Evolutionary conservation across 768 basidiomycete species (phyloP), one percentile per base, ranked within the genome.

Genomic region (Amanita muscaria): DNA sequence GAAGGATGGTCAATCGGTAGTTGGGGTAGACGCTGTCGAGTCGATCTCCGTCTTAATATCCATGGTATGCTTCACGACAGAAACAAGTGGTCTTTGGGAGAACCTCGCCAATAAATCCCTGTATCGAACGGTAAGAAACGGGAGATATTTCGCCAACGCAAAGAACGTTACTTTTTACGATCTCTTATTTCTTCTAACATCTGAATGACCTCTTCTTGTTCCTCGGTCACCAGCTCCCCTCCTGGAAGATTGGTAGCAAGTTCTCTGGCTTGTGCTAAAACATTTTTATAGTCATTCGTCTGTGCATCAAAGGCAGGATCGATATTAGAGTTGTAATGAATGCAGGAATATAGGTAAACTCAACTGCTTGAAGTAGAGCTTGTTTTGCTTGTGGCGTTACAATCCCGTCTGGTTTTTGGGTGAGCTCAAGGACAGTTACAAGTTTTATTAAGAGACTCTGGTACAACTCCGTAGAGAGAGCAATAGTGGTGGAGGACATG

Each of bases 21-120:
- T 65, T 9, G 83, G 83, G 3, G 83, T 86, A 3, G 83, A 85
- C 21, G 83, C 83, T 46, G 77, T 79, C 11, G 83, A 87, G 55
- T 87, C 83, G 30, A 86, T 60, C 51, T 85, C 83, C 74, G 83
- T 82, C 49, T 67, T 70, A 4, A 53, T 35, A 18, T 68, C 63
- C 10, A 49, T 51, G 2, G 49, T 48, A 11, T 51, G 54, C 19
- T 53, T 27, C 3, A 59, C 51, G 6, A 63, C 59, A 23, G 70
- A 62, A 11, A 54, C 56, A 16, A 72, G 54, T 15, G 66, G 65
- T 43, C 62, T 64, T 11, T 66, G 59, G 3, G 77, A 60, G 50
- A 86, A 83, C 11, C 69, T 64, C 0, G 57, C 62, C 1, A 85
- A 64, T 51, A 80, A 76, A 29, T 69, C 67, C 32, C 83, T 86